A percentile compares a stretch with the other conserved stretches of the same genome.
These are phyloP conservation scores for Mycena albidolilacea DNA, from an alignment of 768 basidiomycete species.

Conservation along the genomic window DNA sequence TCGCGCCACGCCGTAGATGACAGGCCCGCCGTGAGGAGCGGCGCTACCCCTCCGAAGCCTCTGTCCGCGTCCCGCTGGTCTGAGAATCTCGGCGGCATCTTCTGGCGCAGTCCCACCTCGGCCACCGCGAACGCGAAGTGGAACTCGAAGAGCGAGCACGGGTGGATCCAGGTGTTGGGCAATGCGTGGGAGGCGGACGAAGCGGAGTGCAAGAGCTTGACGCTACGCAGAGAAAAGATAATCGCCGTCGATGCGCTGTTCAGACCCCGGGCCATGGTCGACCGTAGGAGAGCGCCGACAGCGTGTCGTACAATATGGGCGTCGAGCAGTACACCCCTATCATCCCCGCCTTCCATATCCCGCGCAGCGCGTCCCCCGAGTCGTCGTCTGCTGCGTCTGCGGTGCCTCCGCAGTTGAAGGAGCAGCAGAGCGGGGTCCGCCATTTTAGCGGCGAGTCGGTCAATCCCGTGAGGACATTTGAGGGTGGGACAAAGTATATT, in stretches of 20 bases:
- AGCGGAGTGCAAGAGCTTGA: slow-evolving; percentile 8
- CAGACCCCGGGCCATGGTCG: slow-evolving; percentile 26
- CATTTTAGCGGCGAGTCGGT: slow-evolving; percentile 33
- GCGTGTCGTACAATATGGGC: slow-evolving; percentile 10
- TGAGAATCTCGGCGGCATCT: background rate
- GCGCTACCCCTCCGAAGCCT: slow-evolving; percentile 29
- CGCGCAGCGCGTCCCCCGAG: slow-evolving; percentile 23
- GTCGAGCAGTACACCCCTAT: slow-evolving; percentile 3
- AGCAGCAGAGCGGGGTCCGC: slow-evolving; percentile 2
- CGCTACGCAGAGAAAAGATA: slow-evolving; percentile 28
- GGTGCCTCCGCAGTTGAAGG: no score
- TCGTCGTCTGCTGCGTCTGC: background rate
- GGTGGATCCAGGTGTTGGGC: slow-evolving; percentile 46
- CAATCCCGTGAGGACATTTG: slow-evolving; percentile 37
- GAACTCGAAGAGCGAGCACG: slow-evolving; percentile 21
- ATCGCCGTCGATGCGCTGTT: slow-evolving; percentile 31
- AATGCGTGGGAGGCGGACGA: slow-evolving; percentile 39
- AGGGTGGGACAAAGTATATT: slow-evolving; percentile 42
- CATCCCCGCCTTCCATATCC: slow-evolving; percentile 41
- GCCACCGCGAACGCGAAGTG: background rate
- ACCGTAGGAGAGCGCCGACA: slow-evolving; percentile 9
- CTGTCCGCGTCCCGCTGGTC: background rate
- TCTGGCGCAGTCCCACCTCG: background rate
- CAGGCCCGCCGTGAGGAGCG: slow-evolving; percentile 46
- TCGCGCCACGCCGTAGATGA: slow-evolving; percentile 14